Conservation (phyloP, 805 yeast species). For the Metschnikowia corniflorae region DNA sequence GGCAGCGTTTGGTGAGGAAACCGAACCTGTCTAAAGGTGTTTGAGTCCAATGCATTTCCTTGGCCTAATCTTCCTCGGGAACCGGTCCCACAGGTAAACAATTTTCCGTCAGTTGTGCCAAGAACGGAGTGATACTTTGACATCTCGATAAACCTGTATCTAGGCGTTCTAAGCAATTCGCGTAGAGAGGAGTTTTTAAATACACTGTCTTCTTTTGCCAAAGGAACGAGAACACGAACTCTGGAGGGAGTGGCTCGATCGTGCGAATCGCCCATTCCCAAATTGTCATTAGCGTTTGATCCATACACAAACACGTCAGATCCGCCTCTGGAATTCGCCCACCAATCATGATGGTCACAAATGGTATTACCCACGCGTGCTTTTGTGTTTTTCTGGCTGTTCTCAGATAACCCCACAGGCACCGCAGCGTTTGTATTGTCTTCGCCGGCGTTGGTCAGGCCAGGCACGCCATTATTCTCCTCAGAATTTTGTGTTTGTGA, state of each 20-base stretch:
- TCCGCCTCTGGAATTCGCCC: slow-evolving; percentile 49
- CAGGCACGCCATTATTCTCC: not conserved
- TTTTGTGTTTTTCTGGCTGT: not conserved
- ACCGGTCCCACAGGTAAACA: slow-evolving; percentile 64
- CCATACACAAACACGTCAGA: slow-evolving; percentile 62
- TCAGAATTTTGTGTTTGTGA: too few relatives aligned
- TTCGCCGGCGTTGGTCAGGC: not conserved
- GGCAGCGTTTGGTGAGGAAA: slow-evolving; percentile 27
- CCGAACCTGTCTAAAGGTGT: slow-evolving; percentile 42
- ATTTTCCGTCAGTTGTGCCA: slow-evolving; percentile 51
- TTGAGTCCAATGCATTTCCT: slow-evolving; percentile 35
- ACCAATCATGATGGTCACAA: slow-evolving; percentile 36
- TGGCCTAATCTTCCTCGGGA: slow-evolving; percentile 72
- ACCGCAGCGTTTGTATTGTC: not conserved
- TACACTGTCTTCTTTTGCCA: not conserved
- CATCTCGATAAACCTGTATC: slow-evolving; percentile 47
- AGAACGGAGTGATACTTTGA: slow-evolving; percentile 67
- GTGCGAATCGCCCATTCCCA: slow-evolving; percentile 65
- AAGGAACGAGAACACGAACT: slow-evolving; percentile 18
- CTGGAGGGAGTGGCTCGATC: slow-evolving; percentile 41
- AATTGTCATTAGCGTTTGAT: slow-evolving; percentile 54
- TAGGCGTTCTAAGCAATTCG: slow-evolving; percentile 29
- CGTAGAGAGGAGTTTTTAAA: slow-evolving; percentile 1
- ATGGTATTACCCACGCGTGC: too few relatives aligned
- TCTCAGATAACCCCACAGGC: not conserved